Evolutionary conservation across 2,329 filamentous ascomycete species (phyloP), one percentile per base, ranked within the genome.

Genomic region (Fonsecaea multimorphosa): DNA sequence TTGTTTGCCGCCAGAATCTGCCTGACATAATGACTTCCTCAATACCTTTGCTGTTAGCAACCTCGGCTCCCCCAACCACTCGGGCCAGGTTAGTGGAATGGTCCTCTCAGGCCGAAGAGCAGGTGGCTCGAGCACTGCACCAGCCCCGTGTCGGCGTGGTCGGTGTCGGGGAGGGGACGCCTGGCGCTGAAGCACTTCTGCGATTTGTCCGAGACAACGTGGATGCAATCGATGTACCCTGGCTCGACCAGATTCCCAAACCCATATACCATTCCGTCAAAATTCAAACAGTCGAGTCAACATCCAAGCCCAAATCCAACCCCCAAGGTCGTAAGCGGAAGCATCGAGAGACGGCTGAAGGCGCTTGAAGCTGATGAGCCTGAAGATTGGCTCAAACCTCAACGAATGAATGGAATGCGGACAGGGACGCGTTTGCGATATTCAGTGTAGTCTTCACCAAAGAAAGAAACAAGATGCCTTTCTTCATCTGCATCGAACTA

Each of bases 361-460:
- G 1, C 34, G 36, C 8, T 36, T 4, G 9, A n/a, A 14, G 12
- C 29, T 24, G 9, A 3, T 24, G 22, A 24, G 8, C 44, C 14
- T 24, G 19, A 27, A 49, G 44, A 27, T 16, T 49, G 44, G 19
- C 11, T 2, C 1, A 14, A 49, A 24, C 19, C 2, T 76, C 68
- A 83, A 54, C 68, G 71, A 61, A 94, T 88, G 67, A 96, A 91
- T 0, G 94, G 95, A 73, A 99, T 96, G 74, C 87, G 87, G 8
- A 93, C 91, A 51, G 85, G 83, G 3, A 93, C 93, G 63, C 82
- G 84, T 74, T 84, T 84, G 72, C 85, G 85, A 75, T 96, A 99
- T 19, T 86, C 78, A 22, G 87, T 78, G 76, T 98, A 99, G 56
- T 96, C 89, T 7, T 90, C 82, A 0, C 90, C 90, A 76, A 98